phyloP scores from a whole-genome alignment of 441 rosid species.

The Pelargonium citronellum region DNA sequence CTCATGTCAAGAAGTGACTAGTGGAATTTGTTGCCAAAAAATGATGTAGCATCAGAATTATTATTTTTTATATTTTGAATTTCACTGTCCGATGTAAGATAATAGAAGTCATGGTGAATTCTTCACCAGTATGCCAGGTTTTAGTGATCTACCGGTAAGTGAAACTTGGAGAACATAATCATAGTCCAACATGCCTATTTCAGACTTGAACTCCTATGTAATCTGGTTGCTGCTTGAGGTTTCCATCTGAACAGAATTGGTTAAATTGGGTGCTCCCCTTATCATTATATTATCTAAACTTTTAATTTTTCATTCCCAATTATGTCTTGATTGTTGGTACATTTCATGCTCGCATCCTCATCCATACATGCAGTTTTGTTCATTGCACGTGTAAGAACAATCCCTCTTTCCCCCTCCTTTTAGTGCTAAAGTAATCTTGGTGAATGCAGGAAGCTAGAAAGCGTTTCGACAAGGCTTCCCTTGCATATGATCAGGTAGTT shows the following conservation, averaged over 20 bases:
- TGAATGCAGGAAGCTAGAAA: conserved; percentile 22
- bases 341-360: not conserved
- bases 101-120: no score
- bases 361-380: not conserved
- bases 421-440: not conserved
- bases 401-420: not conserved
- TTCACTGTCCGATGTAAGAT: no score
- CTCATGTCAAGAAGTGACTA: no score
- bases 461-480: conserved; percentile 28
- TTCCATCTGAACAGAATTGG: not conserved
- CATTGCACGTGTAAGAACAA: not conserved
- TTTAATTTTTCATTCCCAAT: not conserved
- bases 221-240: not conserved
- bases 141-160: conserved; percentile 2
- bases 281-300: not conserved
- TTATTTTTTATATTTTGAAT: no score
- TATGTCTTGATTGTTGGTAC: not conserved
- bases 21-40: no score
- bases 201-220: not conserved
- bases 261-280: not conserved
- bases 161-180: not conserved
- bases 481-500: conserved; percentile 26
- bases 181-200: not conserved
- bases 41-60: no score
- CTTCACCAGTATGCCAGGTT: not conserved